These are phyloP conservation scores for Ogataea dorogensis DNA, from an alignment of 805 yeast genomes.

Conservation along the genomic window DNA sequence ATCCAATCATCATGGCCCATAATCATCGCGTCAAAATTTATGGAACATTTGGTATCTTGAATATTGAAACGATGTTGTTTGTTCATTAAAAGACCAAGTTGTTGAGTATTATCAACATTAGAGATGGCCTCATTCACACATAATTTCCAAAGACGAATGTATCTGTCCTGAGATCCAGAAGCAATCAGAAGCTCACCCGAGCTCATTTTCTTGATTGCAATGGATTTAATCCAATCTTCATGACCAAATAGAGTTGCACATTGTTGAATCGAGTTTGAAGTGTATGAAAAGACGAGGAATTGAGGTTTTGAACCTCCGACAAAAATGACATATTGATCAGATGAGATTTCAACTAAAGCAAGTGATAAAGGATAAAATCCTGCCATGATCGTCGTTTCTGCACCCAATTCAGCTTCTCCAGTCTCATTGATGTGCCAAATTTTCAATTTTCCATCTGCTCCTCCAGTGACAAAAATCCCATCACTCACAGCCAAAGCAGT, in stretches of 20 bases:
- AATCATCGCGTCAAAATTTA: slow-evolving; percentile 86
- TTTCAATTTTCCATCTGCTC: slow-evolving; percentile 57
- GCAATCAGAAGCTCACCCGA: slow-evolving; percentile 67
- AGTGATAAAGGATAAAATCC: slow-evolving; percentile 52
- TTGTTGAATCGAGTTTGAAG: slow-evolving; percentile 29
- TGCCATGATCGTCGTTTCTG: slow-evolving; percentile 35
- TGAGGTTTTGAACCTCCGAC: slow-evolving; percentile 68
- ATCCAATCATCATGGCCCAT: slow-evolving; percentile 99
- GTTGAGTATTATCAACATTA: slow-evolving; percentile 50
- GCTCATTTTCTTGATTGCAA: slow-evolving; percentile 54
- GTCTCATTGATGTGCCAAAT: slow-evolving; percentile 43
- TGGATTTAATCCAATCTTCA: slow-evolving; percentile 91
- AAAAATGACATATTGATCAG: slow-evolving; percentile 48
- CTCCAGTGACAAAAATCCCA: slow-evolving; percentile 54
- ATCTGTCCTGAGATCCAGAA: slow-evolving; percentile 89
- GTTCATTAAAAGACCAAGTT: slow-evolving; percentile 59
- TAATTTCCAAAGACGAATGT: slow-evolving; percentile 86
- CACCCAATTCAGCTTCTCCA: slow-evolving; percentile 27
- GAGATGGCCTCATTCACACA: slow-evolving; percentile 54
- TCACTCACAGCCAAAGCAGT: slow-evolving; percentile 49
- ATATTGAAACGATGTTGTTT: slow-evolving; percentile 64
- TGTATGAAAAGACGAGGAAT: slow-evolving; percentile 55
- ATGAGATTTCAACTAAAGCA: slow-evolving; percentile 32
- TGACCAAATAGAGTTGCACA: slow-evolving; percentile 76
- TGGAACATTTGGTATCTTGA: slow-evolving; percentile 42